A percentile compares a stretch with the other conserved stretches of the same genome.
These are phyloP conservation scores for Secale cereale DNA, from an alignment of 176 grass and related monocot species.

Conservation along the genomic window DNA sequence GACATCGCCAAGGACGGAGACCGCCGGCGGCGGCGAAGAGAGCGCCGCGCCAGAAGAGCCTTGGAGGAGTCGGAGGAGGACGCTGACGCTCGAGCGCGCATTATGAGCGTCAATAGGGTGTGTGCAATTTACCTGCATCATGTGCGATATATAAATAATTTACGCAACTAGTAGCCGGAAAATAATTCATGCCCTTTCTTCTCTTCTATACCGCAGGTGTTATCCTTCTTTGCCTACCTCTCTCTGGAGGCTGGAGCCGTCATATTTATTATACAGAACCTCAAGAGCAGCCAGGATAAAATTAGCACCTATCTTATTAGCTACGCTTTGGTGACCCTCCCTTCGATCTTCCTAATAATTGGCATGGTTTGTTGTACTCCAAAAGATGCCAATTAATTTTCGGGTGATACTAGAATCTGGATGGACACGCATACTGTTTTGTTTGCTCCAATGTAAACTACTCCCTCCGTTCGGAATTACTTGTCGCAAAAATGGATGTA, in stretches of 20 bases:
- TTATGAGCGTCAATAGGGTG: background rate
- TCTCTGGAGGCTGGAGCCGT: background rate
- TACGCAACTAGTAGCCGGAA: background rate
- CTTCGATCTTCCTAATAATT: background rate
- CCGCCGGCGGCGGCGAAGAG: background rate
- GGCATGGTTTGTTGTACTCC: background rate
- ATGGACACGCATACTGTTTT: too few relatives aligned
- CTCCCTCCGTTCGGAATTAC: too few relatives aligned
- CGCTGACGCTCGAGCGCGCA: background rate
- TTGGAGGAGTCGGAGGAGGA: background rate
- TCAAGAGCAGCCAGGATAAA: background rate
- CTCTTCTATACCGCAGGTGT: background rate
- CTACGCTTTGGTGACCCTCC: background rate
- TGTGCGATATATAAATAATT: background rate
- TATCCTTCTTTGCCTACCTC: background rate
- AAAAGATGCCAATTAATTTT: background rate
- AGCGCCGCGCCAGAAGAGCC: background rate
- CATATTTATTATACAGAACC: background rate
- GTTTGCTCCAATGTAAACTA: background rate
- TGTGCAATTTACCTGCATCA: background rate
- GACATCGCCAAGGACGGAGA: background rate
- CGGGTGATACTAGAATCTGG: background rate
- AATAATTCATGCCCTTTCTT: background rate
- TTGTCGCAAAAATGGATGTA: too few relatives aligned
- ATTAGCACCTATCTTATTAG: background rate